Evolutionary conservation across 2,329 filamentous ascomycete species (phyloP).

Genomic region (Ceratocystis diversiconidia): DNA sequence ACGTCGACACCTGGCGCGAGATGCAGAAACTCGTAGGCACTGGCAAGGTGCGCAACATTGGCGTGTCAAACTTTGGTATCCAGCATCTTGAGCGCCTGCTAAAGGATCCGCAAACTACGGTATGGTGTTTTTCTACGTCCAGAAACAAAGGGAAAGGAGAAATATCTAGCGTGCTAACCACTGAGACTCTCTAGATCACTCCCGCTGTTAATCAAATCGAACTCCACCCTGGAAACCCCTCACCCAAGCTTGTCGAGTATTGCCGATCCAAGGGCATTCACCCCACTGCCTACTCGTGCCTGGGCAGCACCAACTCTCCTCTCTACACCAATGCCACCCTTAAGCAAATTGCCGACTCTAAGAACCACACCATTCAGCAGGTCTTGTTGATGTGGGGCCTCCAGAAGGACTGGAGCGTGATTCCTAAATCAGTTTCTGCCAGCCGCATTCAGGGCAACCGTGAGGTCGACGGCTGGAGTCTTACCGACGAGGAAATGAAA

Average conservation of each 20-base stretch:
- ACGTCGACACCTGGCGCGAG: slow-evolving; percentile 63
- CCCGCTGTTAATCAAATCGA: slow-evolving; percentile 72
- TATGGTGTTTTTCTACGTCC: not conserved
- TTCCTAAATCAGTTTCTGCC: slow-evolving; percentile 69
- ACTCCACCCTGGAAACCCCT: slow-evolving; percentile 67
- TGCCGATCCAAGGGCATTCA: slow-evolving; percentile 61
- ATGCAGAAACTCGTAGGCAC: slow-evolving; percentile 54
- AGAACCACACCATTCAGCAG: slow-evolving; percentile 59
- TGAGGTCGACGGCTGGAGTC: slow-evolving; percentile 56
- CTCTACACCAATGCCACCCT: slow-evolving; percentile 53
- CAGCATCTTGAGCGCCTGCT: slow-evolving; percentile 66
- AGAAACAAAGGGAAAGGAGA: not conserved
- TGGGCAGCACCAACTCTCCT: slow-evolving; percentile 56
- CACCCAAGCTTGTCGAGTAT: slow-evolving; percentile 63
- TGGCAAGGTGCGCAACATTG: slow-evolving; percentile 66
- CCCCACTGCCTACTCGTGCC: slow-evolving; percentile 58
- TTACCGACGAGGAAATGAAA: slow-evolving; percentile 58
- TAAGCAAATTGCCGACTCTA: slow-evolving; percentile 45
- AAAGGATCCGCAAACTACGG: slow-evolving; percentile 43
- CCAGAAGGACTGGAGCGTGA: slow-evolving; percentile 66
- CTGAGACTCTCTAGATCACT: slow-evolving; percentile 28
- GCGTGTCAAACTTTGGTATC: slow-evolving; percentile 76
- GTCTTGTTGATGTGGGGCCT: slow-evolving; percentile 69
- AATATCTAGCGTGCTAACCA: slow-evolving; percentile 29
- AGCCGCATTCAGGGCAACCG: slow-evolving; percentile 64